Percentiles rank a stretch among this genome's conserved stretches.
These are phyloP conservation scores for Phaseolus coccineus DNA, from an alignment of 331 rosid species.

Conservation along the genomic window DNA sequence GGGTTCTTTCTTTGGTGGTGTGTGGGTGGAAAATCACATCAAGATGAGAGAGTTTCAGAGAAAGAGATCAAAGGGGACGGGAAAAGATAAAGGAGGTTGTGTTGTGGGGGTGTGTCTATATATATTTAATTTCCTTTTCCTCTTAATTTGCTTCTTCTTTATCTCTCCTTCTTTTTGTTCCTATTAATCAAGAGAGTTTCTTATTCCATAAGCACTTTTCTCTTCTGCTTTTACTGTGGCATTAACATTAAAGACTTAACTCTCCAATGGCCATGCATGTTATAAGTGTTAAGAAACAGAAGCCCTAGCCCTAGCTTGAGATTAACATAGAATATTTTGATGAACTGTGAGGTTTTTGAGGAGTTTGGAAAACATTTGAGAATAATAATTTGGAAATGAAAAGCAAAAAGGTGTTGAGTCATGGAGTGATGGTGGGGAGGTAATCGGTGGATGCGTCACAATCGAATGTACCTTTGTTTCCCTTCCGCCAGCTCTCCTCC, in stretches of 20 bases:
- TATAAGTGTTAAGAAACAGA: constrained; percentile 39
- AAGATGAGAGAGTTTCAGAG: constrained; percentile 64
- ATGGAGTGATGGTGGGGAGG: constrained; percentile 64
- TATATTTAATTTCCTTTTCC: constrained; percentile 48
- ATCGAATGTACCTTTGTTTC: constrained; percentile 74
- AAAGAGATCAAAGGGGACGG: constrained; percentile 67
- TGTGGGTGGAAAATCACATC: constrained; percentile 92
- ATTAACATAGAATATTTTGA: constrained; percentile 1
- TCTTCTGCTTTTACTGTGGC: constrained; percentile 45
- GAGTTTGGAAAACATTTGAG: constrained; percentile 15
- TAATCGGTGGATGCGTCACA: constrained; percentile 83
- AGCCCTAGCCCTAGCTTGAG: constrained; percentile 45
- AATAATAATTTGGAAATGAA: constrained; percentile 43
- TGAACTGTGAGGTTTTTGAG: constrained; percentile 1
- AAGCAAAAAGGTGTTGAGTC: constrained; percentile 62
- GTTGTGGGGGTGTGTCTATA: constrained; percentile 40
- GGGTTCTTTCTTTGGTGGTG: constrained; percentile 63
- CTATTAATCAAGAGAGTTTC: constrained; percentile 50
- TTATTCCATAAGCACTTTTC: constrained; percentile 55
- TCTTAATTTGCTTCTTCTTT: constrained; percentile 30
- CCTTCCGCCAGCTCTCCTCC: constrained; percentile 51
- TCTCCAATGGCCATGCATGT: constrained; percentile 43
- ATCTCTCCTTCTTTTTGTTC: constrained; percentile 55
- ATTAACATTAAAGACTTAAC: constrained; percentile 29
- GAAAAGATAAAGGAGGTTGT: constrained; percentile 66